Percentiles rank a stretch among this genome's conserved stretches.
phyloP scores from a whole-genome alignment of 163 green algal genomes.

The Scenedesmus sp. region DNA sequence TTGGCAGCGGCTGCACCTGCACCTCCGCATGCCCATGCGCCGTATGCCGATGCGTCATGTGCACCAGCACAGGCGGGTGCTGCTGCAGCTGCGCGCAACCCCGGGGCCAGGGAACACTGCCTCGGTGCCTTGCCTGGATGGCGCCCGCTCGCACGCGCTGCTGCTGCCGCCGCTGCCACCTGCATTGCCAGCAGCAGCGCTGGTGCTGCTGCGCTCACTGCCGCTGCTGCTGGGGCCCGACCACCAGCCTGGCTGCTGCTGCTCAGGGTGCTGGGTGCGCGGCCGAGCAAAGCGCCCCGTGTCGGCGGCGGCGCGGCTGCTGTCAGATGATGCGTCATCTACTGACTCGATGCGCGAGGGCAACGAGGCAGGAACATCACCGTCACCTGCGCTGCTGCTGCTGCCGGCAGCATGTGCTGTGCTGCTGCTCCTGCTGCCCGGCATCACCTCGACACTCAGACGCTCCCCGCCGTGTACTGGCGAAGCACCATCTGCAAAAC shows the following conservation, averaged over 20 bases:
- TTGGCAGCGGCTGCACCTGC: not conserved
- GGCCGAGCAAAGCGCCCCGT: no score
- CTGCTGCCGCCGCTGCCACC: not conserved
- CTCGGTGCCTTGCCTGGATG: not conserved
- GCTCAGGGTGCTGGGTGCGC: not conserved
- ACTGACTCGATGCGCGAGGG: not conserved
- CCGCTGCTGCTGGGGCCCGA: not conserved
- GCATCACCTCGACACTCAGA: constrained; percentile 11
- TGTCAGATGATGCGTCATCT: not conserved
- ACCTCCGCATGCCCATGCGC: constrained; percentile 48
- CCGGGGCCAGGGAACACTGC: not conserved
- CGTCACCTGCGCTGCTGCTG: not conserved
- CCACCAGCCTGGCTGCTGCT: not conserved
- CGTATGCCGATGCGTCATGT: constrained; percentile 13
- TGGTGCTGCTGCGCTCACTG: constrained; percentile 20
- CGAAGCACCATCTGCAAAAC: constrained; percentile 9
- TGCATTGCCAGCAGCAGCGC: not conserved
- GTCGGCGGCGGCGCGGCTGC: not conserved
- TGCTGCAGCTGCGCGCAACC: constrained; percentile 18
- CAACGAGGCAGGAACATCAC: not conserved
- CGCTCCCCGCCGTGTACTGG: not conserved
- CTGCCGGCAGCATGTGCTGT: not conserved
- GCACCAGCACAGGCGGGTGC: constrained; percentile 13
- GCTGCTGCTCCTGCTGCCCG: not conserved
- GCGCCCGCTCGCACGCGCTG: not conserved